Evolutionary conservation across 2,329 filamentous ascomycete species (phyloP).

Genomic region (Alternaria incomplexa): DNA sequence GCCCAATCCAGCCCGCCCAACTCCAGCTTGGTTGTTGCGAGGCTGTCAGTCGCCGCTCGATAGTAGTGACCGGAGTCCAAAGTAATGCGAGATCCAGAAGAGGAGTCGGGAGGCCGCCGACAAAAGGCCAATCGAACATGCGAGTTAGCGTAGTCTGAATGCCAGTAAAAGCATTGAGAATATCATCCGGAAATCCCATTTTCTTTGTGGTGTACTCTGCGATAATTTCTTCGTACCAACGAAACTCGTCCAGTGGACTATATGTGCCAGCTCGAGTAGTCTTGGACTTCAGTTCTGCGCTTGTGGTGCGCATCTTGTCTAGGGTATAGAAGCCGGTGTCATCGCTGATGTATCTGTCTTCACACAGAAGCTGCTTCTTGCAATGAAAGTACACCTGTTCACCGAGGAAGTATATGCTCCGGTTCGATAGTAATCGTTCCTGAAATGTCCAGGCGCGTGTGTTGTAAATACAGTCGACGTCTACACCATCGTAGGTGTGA

Average conservation of each 20-base stretch:
- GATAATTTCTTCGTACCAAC: conserved; percentile 8
- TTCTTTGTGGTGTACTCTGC: conserved; percentile 5
- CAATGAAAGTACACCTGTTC: conserved; percentile 11
- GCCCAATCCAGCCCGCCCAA: not conserved
- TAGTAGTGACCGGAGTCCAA: not conserved
- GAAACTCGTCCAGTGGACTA: conserved; percentile 4
- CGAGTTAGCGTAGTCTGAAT: not conserved
- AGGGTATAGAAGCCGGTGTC: not conserved
- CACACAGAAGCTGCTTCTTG: not conserved
- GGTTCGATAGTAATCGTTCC: conserved; percentile 9
- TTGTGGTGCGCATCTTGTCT: not conserved
- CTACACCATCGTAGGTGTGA: not conserved
- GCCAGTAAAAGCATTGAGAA: conserved; percentile 8
- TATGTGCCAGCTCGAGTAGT: not conserved
- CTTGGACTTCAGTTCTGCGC: not conserved
- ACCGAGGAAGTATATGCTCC: conserved; percentile 7
- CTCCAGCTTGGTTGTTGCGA: conserved; percentile 1
- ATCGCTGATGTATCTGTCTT: not conserved
- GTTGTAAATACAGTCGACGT: conserved; percentile 1
- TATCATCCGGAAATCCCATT: conserved; percentile 2
- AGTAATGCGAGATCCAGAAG: conserved; percentile 10
- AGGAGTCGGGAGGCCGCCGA: not conserved
- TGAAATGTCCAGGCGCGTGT: conserved; percentile 19
- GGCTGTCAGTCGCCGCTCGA: not conserved
- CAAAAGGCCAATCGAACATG: conserved; percentile 4